A percentile compares a stretch with the other conserved stretches of the same genome.
Evolutionary conservation across 2,329 filamentous ascomycete species (phyloP).

Genomic region (Chaetoscypha palmicola): DNA sequence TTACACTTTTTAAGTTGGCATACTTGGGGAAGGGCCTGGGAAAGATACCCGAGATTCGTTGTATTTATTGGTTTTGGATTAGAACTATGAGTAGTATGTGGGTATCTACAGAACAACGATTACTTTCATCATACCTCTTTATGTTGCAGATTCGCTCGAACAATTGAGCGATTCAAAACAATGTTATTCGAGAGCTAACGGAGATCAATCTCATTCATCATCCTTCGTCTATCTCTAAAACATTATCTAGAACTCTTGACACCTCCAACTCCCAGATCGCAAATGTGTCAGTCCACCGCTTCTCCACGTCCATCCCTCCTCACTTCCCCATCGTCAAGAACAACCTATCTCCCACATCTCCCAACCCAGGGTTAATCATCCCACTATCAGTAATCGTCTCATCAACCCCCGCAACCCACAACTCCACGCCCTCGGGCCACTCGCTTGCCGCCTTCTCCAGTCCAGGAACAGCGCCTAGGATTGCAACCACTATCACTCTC

Average conservation of each 20-base stretch:
- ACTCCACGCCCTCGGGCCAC: slow-evolving; percentile 70
- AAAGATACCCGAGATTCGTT: no score
- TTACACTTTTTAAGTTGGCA: no score
- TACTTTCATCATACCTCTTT: background rate
- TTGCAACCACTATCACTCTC: slow-evolving; percentile 66
- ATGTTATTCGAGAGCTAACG: no score
- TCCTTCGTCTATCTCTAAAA: background rate
- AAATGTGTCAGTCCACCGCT: background rate
- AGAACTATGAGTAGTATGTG: no score
- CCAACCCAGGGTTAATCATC: slow-evolving; percentile 86
- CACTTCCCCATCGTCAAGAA: slow-evolving; percentile 85
- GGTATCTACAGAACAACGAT: no score
- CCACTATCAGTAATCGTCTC: slow-evolving; percentile 64
- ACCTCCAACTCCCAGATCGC: background rate
- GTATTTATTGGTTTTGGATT: no score
- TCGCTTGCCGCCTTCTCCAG: slow-evolving; percentile 63
- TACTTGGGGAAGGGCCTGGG: no score
- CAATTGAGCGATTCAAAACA: no score
- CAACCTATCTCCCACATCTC: slow-evolving; percentile 83
- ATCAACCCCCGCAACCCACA: slow-evolving; percentile 82
- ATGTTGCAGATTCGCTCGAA: background rate
- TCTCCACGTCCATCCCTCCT: background rate
- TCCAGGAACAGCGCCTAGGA: slow-evolving; percentile 69
- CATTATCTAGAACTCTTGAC: no score
- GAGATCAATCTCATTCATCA: no score